These are phyloP conservation scores for Fusarium ramigenum DNA, from an alignment of 2,329 filamentous ascomycete genomes.

Conservation along the genomic window DNA sequence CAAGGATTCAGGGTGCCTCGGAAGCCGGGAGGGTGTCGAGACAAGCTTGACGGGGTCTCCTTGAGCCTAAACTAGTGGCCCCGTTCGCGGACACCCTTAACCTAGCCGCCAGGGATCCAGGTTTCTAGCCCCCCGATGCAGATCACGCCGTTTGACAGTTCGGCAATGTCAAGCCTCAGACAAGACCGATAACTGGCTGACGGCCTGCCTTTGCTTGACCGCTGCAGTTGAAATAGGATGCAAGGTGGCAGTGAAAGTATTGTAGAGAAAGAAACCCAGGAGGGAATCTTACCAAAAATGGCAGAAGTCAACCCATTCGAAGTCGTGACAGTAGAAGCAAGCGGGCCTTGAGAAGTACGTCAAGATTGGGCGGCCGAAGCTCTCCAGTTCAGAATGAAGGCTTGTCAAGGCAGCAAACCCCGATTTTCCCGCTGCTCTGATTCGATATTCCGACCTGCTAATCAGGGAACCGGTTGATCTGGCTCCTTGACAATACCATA, in stretches of 20 bases:
- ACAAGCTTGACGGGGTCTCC: constrained; percentile 36
- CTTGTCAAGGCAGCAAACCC: background rate
- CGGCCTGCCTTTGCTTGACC: constrained; percentile 1
- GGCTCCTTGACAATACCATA: background rate
- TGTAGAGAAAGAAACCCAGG: background rate
- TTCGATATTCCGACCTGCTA: background rate
- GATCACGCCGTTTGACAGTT: constrained; percentile 46
- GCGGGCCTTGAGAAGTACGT: background rate
- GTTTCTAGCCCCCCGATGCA: constrained; percentile 43
- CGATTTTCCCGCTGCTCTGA: background rate
- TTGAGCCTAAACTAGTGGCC: constrained; percentile 39
- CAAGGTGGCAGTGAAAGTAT: background rate
- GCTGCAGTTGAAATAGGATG: background rate
- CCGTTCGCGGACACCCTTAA: constrained; percentile 36
- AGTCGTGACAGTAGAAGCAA: background rate
- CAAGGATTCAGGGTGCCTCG: constrained; percentile 30
- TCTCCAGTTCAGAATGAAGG: background rate
- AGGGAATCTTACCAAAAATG: background rate
- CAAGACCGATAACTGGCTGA: constrained; percentile 14
- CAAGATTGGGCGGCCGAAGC: background rate
- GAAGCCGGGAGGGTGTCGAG: constrained; percentile 36
- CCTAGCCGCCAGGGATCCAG: constrained; percentile 40
- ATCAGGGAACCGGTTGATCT: background rate
- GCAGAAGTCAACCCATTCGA: background rate
- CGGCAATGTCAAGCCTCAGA: constrained; percentile 36